These are phyloP conservation scores for Ogataea salicorniae DNA, from an alignment of 805 yeast genomes.

Conservation along the genomic window DNA sequence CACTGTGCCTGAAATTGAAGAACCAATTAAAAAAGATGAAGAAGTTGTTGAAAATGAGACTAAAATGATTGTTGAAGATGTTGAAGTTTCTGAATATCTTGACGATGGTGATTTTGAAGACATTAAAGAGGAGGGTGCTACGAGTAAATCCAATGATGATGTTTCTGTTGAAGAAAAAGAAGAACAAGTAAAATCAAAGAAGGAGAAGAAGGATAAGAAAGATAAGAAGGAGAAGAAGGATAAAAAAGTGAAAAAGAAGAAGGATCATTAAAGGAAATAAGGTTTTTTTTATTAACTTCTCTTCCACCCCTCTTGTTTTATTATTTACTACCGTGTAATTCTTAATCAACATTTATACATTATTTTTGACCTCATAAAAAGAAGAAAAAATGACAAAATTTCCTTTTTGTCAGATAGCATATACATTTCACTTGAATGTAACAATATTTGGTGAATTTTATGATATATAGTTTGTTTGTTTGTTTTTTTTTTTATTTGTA, in stretches of 20 bases:
- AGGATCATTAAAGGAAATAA: constrained; percentile 3
- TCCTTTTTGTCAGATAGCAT: too few relatives aligned
- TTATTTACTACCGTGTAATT: too few relatives aligned
- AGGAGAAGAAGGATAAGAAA: constrained; percentile 11
- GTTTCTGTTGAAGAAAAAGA: not conserved
- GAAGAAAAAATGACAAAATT: too few relatives aligned
- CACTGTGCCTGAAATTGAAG: constrained; percentile 8
- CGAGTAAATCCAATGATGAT: not conserved
- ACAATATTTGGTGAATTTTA: too few relatives aligned
- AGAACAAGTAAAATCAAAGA: constrained; percentile 2
- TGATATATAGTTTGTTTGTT: too few relatives aligned
- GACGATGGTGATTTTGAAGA: constrained; percentile 24
- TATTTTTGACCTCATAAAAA: too few relatives aligned
- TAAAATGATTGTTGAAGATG: constrained; percentile 38
- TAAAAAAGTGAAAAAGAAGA: constrained; percentile 8
- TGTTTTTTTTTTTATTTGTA: too few relatives aligned
- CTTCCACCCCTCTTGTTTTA: too few relatives aligned
- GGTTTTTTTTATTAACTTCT: too few relatives aligned
- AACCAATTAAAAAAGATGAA: constrained; percentile 10
- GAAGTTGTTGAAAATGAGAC: constrained; percentile 6
- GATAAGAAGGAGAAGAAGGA: constrained; percentile 7
- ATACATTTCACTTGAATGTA: too few relatives aligned
- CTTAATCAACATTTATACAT: too few relatives aligned
- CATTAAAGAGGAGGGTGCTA: not conserved
- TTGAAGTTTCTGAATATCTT: constrained; percentile 36